Percentiles rank a stretch among this genome's conserved stretches.
These are phyloP conservation scores for Paramecium octaurelia DNA, from an alignment of 73 alveolate species.

Conservation along the genomic window DNA sequence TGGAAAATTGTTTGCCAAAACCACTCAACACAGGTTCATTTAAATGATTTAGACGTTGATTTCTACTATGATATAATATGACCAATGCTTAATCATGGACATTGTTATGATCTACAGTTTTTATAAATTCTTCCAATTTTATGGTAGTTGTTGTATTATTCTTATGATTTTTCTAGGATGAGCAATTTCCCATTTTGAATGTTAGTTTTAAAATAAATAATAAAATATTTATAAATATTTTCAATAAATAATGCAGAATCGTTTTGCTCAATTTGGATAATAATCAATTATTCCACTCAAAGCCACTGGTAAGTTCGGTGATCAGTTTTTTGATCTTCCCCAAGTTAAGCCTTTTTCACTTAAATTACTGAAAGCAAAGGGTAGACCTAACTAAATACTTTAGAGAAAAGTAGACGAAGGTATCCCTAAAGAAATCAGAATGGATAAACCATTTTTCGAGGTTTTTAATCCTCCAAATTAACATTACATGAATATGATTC, in stretches of 20 bases:
- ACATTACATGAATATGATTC: neutral
- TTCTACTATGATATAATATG: neutral
- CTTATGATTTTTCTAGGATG: neutral
- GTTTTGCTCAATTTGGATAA: neutral
- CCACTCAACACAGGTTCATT: neutral
- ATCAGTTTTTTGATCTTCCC: neutral
- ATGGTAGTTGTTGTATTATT: neutral
- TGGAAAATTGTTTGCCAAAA: neutral
- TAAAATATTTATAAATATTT: neutral
- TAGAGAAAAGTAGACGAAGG: neutral
- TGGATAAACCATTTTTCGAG: slow-evolving; percentile 33
- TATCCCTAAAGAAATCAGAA: neutral
- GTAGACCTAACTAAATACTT: neutral
- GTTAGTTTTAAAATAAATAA: neutral
- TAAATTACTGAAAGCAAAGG: neutral
- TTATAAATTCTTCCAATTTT: neutral
- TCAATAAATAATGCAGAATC: neutral
- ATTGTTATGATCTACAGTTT: neutral
- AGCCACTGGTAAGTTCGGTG: neutral
- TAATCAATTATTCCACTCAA: neutral
- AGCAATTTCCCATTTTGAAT: neutral
- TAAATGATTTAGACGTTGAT: neutral
- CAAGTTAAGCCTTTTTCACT: neutral
- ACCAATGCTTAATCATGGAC: neutral
- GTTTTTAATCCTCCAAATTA: neutral